Percentiles rank a stretch among this genome's conserved stretches.
These are phyloP conservation scores for Trametes gibbosa DNA, from an alignment of 768 basidiomycete species.

Conservation along the genomic window DNA sequence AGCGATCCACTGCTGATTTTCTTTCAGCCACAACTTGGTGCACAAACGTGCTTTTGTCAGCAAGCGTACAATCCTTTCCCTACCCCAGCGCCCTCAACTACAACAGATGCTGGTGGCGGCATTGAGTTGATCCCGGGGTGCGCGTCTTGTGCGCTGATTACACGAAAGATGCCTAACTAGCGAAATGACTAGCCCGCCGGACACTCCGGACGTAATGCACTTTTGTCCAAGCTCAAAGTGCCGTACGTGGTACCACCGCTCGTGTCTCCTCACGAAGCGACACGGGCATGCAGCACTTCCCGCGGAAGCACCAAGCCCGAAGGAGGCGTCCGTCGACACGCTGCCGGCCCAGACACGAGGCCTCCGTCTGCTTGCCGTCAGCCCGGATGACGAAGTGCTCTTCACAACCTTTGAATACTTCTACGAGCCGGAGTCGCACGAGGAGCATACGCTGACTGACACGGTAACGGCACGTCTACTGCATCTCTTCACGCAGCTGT, in stretches of 20 bases:
- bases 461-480: neutral
- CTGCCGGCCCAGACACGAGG: constrained; percentile 2
- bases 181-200: neutral
- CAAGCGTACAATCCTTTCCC: constrained; percentile 13
- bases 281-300: neutral
- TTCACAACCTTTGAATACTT: constrained; percentile 11
- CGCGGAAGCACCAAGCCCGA: neutral
- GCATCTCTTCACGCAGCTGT: neutral
- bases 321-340: neutral
- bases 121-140: neutral
- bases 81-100: neutral
- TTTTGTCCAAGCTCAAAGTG: constrained; percentile 21
- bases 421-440: constrained; percentile 6
- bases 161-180: neutral
- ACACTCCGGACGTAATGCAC: constrained; percentile 13
- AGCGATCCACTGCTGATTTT: neutral
- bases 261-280: constrained; percentile 3
- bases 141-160: neutral
- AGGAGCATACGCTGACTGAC: neutral
- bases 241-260: constrained; percentile 21
- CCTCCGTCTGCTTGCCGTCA: constrained; percentile 20
- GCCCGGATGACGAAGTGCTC: constrained; percentile 12
- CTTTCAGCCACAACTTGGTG: constrained; percentile 6
- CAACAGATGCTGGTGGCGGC: neutral
- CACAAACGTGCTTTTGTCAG: constrained; percentile 11